Evolutionary conservation across 2,329 filamentous ascomycete species (phyloP).

Genomic region (Penicillium occitanis): DNA sequence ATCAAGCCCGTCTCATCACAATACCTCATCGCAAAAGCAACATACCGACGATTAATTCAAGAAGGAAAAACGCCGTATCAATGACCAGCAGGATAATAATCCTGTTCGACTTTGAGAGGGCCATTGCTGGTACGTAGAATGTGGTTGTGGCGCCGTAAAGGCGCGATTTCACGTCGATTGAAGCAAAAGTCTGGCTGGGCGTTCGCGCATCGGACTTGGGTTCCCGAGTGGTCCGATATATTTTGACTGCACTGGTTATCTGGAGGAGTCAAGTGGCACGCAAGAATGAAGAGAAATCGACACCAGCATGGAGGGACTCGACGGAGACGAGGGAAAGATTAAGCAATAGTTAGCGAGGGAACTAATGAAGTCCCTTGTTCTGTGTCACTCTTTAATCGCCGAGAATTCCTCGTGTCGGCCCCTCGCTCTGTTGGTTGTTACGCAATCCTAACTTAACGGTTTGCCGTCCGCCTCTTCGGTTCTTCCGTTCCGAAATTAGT

Average conservation of each 20-base stretch:
- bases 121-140: constrained; percentile 57
- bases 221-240: neutral
- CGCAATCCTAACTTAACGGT: neutral
- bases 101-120: constrained; percentile 85
- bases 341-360: neutral
- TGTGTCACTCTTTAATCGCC: neutral
- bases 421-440: neutral
- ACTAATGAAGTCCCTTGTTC: neutral
- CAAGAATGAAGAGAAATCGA: neutral
- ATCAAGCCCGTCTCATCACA: neutral
- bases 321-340: neutral
- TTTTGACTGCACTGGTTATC: neutral
- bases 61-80: constrained; percentile 82
- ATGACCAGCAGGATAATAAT: constrained; percentile 92
- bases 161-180: constrained; percentile 9
- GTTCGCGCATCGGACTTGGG: constrained; percentile 13
- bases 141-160: constrained; percentile 1
- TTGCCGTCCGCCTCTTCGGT: constrained; percentile 3
- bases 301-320: neutral
- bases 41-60: constrained; percentile 75
- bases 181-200: neutral
- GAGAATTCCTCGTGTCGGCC: neutral
- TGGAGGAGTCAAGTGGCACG: neutral
- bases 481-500: constrained; percentile 5
- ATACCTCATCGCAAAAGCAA: neutral